These are phyloP conservation scores for Gonium pectorale DNA, from an alignment of 139 green algal species.

Conservation along the genomic window DNA sequence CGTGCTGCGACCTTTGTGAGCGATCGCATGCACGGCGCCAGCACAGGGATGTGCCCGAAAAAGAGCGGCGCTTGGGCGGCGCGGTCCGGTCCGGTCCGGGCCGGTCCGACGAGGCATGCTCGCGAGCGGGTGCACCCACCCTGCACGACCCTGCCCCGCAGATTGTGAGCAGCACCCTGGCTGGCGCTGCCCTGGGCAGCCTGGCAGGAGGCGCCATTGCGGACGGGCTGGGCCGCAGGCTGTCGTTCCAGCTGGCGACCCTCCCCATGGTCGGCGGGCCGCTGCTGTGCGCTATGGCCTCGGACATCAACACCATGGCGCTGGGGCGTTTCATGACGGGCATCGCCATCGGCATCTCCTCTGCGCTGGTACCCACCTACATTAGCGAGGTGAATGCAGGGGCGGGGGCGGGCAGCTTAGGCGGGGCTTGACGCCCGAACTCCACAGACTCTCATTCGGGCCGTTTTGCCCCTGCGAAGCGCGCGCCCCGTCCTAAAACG, in stretches of 20 bases:
- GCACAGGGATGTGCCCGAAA: not conserved
- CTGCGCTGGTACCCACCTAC: constrained; percentile 94
- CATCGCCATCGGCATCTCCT: constrained; percentile 93
- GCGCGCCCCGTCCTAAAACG: too few relatives aligned
- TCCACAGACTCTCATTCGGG: too few relatives aligned
- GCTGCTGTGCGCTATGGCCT: constrained; percentile 75
- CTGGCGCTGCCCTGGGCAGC: constrained; percentile 80
- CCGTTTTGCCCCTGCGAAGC: too few relatives aligned
- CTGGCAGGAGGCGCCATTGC: constrained; percentile 78
- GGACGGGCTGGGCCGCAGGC: constrained; percentile 79
- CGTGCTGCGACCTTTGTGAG: too few relatives aligned
- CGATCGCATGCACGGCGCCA: not conserved
- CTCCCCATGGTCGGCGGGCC: constrained; percentile 81
- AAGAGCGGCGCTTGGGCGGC: not conserved
- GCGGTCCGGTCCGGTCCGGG: not conserved
- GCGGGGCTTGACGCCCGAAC: not conserved
- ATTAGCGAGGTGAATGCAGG: constrained; percentile 81
- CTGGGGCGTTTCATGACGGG: constrained; percentile 86
- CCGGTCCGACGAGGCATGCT: not conserved
- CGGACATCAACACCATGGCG: constrained; percentile 73
- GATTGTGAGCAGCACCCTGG: constrained; percentile 88
- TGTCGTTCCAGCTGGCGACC: constrained; percentile 75
- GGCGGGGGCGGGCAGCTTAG: not conserved
- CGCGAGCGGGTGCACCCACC: not conserved
- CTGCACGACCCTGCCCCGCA: constrained; percentile 39